phyloP scores from a whole-genome alignment of 2,329 filamentous ascomycete genomes.

The Sclerotinia nivalis region DNA sequence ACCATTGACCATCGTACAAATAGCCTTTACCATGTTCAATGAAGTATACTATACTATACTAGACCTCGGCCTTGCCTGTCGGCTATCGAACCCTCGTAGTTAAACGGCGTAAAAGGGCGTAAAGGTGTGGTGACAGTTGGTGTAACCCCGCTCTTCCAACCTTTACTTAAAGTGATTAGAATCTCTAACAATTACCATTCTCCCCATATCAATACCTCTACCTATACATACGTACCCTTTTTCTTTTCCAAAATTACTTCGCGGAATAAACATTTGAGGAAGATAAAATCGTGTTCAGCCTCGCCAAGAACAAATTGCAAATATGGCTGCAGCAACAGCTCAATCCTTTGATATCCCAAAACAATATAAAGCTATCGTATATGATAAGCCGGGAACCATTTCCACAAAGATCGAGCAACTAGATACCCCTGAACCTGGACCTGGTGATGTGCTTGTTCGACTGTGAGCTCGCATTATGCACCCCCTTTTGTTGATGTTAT shows the following conservation, averaged over 20 bases:
- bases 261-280: too few species aligned
- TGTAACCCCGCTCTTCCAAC: constrained; percentile 9
- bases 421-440: constrained; percentile 63
- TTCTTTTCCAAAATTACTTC: neutral
- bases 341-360: constrained; percentile 49
- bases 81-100: neutral
- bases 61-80: neutral
- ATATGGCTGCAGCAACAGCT: constrained; percentile 34
- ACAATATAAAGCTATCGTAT: constrained; percentile 64
- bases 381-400: constrained; percentile 64
- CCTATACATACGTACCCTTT: neutral
- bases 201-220: neutral
- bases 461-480: constrained; percentile 46
- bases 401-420: constrained; percentile 64
- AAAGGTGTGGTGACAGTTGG: neutral
- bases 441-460: constrained; percentile 63
- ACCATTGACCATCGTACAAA: neutral
- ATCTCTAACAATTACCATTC: neutral
- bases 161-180: constrained; percentile 13
- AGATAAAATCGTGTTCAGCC: neutral
- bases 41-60: neutral
- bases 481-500: constrained; percentile 1
- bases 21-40: neutral
- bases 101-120: neutral
- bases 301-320: constrained; percentile 24